Percentiles rank a stretch among this genome's conserved stretches.
These are phyloP conservation scores for Meyerozyma sp. DNA, from an alignment of 1,139 yeast genomes.

Conservation along the genomic window DNA sequence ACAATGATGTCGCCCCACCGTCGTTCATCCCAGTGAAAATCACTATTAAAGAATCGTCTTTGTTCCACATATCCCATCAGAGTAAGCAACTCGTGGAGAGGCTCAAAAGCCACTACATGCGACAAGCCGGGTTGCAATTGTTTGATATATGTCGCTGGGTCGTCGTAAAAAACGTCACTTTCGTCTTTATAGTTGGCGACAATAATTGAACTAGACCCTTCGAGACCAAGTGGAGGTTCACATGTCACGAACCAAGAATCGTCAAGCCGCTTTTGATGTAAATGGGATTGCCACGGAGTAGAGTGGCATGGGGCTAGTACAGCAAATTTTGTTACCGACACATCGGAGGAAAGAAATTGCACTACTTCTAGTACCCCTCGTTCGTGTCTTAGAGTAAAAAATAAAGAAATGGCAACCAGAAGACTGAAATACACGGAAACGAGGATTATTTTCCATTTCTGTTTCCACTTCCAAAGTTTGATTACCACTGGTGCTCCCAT, in stretches of 20 bases:
- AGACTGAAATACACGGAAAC: slow-evolving; percentile 1
- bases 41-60: slow-evolving; percentile 66
- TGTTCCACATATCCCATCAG: slow-evolving; percentile 36
- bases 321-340: slow-evolving; percentile 51
- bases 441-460: not conserved
- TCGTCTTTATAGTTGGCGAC: slow-evolving; percentile 65
- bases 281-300: slow-evolving; percentile 88
- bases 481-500: slow-evolving; percentile 13
- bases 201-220: slow-evolving; percentile 16
- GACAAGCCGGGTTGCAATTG: slow-evolving; percentile 33
- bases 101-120: slow-evolving; percentile 68
- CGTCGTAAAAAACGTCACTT: slow-evolving; percentile 74
- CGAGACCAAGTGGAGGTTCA: slow-evolving; percentile 73
- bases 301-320: slow-evolving; percentile 95
- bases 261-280: slow-evolving; percentile 53
- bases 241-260: slow-evolving; percentile 76
- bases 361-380: slow-evolving; percentile 76
- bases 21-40: slow-evolving; percentile 83
- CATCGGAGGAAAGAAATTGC: slow-evolving; percentile 41
- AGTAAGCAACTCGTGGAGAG: slow-evolving; percentile 42
- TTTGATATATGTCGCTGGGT: slow-evolving; percentile 41
- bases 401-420: slow-evolving; percentile 30
- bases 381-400: slow-evolving; percentile 68
- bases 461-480: slow-evolving; percentile 2
- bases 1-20: slow-evolving; percentile 75